phyloP scores from a whole-genome alignment of 495 filamentous ascomycete species.

The Tuber brumale region DNA sequence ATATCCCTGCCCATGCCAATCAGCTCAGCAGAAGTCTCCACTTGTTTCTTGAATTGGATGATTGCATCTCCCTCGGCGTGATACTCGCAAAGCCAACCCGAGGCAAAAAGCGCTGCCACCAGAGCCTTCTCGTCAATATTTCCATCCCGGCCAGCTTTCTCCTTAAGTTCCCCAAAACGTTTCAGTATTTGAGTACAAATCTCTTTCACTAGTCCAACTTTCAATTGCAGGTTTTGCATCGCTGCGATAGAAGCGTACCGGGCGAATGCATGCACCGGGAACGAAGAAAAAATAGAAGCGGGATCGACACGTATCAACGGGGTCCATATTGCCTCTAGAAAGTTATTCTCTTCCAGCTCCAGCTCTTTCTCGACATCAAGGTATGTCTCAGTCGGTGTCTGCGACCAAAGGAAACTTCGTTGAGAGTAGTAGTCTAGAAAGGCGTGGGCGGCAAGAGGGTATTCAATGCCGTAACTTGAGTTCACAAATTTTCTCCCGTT shows the following conservation, averaged over 20 bases:
- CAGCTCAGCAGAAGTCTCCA: slow-evolving; percentile 12
- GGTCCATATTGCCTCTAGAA: slow-evolving; percentile 26
- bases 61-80: slow-evolving; percentile 16
- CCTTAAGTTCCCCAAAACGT: slow-evolving; percentile 13
- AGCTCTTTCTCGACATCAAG: slow-evolving; percentile 17
- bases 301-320: slow-evolving; percentile 7
- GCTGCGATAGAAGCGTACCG: slow-evolving; percentile 22
- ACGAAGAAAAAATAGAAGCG: slow-evolving; percentile 17
- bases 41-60: slow-evolving; percentile 15
- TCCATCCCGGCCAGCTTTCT: background rate
- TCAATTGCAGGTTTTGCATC: background rate
- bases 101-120: slow-evolving; percentile 17
- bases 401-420: slow-evolving; percentile 14
- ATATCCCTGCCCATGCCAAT: slow-evolving; percentile 16
- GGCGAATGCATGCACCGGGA: slow-evolving; percentile 19
- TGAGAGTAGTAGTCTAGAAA: slow-evolving; percentile 28
- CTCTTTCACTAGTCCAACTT: background rate
- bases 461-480: slow-evolving; percentile 3
- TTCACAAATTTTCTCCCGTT: slow-evolving; percentile 4
- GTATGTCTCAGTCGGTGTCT: slow-evolving; percentile 15
- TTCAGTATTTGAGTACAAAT: slow-evolving; percentile 9
- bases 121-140: slow-evolving; percentile 7
- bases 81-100: slow-evolving; percentile 29
- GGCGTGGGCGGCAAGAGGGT: slow-evolving; percentile 6
- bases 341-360: slow-evolving; percentile 28